phyloP scores from a whole-genome alignment of 495 filamentous ascomycete species.

The Pseudomonodictys pantanalensis region DNA sequence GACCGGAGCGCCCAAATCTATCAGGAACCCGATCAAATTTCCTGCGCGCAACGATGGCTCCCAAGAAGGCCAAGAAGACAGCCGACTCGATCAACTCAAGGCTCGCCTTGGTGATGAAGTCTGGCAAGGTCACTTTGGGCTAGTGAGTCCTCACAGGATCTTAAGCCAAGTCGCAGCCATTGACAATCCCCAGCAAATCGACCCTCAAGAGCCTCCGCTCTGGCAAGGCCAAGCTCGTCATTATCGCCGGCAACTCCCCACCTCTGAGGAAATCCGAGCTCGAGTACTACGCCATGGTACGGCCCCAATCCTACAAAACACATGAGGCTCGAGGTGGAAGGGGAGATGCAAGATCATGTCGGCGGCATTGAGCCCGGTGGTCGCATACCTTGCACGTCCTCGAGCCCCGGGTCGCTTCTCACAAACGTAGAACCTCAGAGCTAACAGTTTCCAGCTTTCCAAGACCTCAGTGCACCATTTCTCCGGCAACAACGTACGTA shows the following conservation, averaged over 20 bases:
- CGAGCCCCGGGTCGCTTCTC: constrained; percentile 59
- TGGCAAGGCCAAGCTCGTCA: constrained; percentile 66
- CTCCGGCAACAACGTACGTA: constrained; percentile 92
- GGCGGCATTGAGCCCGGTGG: neutral
- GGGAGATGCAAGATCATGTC: neutral
- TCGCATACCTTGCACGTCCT: too few species aligned
- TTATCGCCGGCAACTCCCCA: constrained; percentile 91
- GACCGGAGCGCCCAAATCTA: constrained; percentile 33
- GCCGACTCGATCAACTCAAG: constrained; percentile 82
- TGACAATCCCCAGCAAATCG: constrained; percentile 89
- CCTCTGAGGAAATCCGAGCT: constrained; percentile 94
- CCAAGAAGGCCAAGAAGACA: constrained; percentile 92
- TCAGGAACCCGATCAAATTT: constrained; percentile 8
- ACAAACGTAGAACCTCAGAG: constrained; percentile 40
- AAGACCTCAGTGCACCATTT: constrained; percentile 97
- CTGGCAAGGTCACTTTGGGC: constrained; percentile 57
- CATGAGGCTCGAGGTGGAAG: too few species aligned
- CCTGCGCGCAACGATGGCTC: constrained; percentile 68
- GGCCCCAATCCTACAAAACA: neutral
- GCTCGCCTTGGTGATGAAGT: constrained; percentile 94
- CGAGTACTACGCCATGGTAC: constrained; percentile 52
- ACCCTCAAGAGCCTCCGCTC: constrained; percentile 93
- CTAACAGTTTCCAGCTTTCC: constrained; percentile 60
- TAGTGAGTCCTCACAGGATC: too few species aligned
- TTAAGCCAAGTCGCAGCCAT: too few species aligned